Percentiles rank a stretch among this genome's conserved stretches.
These are phyloP conservation scores for Carex cristatella DNA, from an alignment of 176 grass and related monocot species.

Conservation along the genomic window DNA sequence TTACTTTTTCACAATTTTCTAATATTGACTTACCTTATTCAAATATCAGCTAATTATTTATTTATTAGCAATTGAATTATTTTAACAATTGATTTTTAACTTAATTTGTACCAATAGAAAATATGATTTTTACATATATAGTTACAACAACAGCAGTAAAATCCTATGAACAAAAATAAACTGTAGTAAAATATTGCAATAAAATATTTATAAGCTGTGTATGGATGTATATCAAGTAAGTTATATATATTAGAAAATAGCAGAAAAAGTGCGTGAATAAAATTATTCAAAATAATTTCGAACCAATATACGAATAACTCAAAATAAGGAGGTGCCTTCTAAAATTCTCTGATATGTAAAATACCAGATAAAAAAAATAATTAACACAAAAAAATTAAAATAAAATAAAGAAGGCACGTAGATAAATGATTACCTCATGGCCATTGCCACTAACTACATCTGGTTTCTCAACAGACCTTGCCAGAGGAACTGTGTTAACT, in stretches of 20 bases:
- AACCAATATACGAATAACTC: neutral
- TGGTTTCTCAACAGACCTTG: slow-evolving; percentile 39
- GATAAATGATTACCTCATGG: slow-evolving; percentile 53
- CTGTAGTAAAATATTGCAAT: neutral
- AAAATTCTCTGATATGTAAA: neutral
- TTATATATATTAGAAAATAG: neutral
- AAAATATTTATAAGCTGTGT: neutral
- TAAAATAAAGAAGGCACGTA: neutral
- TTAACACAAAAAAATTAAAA: neutral
- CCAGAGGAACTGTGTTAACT: neutral
- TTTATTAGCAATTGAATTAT: neutral
- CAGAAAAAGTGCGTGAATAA: neutral
- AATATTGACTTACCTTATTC: neutral
- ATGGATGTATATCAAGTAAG: too few species aligned
- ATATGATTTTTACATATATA: neutral
- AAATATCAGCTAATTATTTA: neutral
- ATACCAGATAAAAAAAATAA: neutral
- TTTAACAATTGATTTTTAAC: too few species aligned
- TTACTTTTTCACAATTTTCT: neutral
- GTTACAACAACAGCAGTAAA: neutral
- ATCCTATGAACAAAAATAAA: neutral
- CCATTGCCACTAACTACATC: slow-evolving; percentile 89
- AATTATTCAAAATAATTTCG: neutral
- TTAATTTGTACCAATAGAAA: neutral
- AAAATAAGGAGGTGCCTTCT: neutral